A percentile compares a stretch with the other conserved stretches of the same genome.
These are phyloP conservation scores for Rubia peregrina DNA, from an alignment of 305 asterid genomes.

Conservation along the genomic window DNA sequence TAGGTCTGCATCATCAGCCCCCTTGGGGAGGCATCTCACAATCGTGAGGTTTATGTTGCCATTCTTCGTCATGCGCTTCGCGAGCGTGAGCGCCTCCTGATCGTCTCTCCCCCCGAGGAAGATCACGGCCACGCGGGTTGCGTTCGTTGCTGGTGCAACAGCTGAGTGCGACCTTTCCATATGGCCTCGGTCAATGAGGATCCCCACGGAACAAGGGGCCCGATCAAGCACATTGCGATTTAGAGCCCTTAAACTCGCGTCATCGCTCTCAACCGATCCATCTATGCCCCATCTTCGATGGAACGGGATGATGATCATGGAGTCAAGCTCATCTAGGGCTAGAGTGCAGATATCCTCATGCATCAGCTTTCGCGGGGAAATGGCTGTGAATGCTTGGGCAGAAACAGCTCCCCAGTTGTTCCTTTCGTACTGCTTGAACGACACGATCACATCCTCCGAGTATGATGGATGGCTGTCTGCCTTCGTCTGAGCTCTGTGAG, in stretches of 20 bases:
- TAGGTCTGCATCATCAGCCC: neutral
- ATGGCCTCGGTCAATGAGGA: conserved; percentile 24
- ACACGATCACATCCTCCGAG: conserved; percentile 9
- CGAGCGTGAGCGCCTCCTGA: conserved; percentile 22
- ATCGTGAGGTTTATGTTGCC: conserved; percentile 15
- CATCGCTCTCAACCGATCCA: conserved; percentile 22
- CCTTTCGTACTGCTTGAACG: conserved; percentile 15
- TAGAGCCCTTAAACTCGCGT: conserved; percentile 17
- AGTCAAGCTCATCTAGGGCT: conserved; percentile 23
- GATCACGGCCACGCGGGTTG: conserved; percentile 10
- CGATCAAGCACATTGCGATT: conserved; percentile 19
- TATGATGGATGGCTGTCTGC: neutral
- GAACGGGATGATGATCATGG: conserved; percentile 27
- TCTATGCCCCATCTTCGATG: conserved; percentile 27
- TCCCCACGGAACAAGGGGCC: conserved; percentile 30
- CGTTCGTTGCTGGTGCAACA: neutral
- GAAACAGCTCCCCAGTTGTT: conserved; percentile 12
- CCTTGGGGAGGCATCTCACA: conserved; percentile 6
- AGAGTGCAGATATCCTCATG: conserved; percentile 29
- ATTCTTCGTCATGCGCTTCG: conserved; percentile 20
- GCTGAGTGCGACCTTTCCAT: conserved; percentile 9
- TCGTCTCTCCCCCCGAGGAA: conserved; percentile 28
- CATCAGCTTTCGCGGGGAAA: conserved; percentile 28
- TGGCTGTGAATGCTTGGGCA: conserved; percentile 23
- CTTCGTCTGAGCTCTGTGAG: conserved; percentile 19